Evolutionary conservation across 208 protist species (phyloP).

Genomic region (Wallacemonas sp.): DNA sequence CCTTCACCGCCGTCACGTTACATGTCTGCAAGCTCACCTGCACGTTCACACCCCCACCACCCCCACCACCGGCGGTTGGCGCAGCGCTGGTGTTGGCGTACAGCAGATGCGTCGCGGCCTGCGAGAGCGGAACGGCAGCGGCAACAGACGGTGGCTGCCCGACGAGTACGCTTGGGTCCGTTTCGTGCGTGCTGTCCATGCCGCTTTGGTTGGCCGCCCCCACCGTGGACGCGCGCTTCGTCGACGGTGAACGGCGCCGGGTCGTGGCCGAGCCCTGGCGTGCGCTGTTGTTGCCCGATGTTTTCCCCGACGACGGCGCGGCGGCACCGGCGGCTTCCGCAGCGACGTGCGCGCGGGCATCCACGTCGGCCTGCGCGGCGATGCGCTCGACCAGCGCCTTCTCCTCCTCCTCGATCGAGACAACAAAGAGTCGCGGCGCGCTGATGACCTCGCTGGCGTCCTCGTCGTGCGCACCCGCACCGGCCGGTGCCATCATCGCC

Average conservation of each 20-base stretch:
- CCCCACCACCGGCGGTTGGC: background rate
- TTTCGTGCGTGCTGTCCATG: background rate
- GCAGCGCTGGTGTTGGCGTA: constrained; percentile 1
- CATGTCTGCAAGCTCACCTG: constrained; percentile 5
- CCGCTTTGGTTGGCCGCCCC: too few species aligned
- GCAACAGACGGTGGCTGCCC: background rate
- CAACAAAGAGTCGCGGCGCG: background rate
- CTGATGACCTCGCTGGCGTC: background rate
- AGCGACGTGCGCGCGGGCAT: background rate
- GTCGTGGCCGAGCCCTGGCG: background rate
- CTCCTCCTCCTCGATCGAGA: constrained; percentile 10
- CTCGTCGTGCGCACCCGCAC: constrained; percentile 8
- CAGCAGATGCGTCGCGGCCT: background rate
- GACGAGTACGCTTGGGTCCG: constrained; percentile 3
- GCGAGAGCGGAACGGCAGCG: background rate
- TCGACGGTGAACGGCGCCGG: background rate
- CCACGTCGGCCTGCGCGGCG: background rate
- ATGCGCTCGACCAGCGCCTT: constrained; percentile 1
- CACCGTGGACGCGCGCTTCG: background rate
- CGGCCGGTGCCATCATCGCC: too few species aligned
- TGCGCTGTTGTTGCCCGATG: background rate
- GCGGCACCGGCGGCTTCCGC: too few species aligned
- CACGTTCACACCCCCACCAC: background rate
- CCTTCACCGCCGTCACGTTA: constrained; percentile 5
- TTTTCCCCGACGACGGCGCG: background rate